phyloP scores from a whole-genome alignment of 2,329 filamentous ascomycete species.

The Aspergillus candidus region DNA sequence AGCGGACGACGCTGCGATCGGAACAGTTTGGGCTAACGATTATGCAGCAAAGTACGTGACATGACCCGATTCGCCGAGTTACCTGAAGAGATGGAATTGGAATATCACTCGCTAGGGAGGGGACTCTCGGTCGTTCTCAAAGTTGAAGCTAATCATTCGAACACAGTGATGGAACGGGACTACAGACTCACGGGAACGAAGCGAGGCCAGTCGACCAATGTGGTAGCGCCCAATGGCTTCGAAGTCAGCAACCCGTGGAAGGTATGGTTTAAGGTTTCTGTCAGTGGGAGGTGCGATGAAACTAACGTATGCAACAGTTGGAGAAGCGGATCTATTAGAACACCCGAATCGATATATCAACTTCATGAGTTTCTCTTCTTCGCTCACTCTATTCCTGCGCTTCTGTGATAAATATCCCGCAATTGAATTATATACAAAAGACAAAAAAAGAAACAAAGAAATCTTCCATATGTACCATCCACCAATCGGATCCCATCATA shows the following conservation, averaged over 20 bases:
- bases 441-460: too few species aligned
- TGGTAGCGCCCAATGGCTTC: conserved; percentile 55
- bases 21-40: conserved; percentile 35
- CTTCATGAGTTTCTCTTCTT: conserved; percentile 18
- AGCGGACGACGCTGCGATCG: conserved; percentile 6
- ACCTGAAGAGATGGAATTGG: conserved; percentile 2
- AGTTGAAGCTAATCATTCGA: conserved; percentile 18
- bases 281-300: conserved; percentile 3
- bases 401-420: conserved; percentile 15
- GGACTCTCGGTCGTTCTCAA: too few species aligned
- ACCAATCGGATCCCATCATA: background rate
- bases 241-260: conserved; percentile 64
- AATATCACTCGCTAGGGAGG: too few species aligned
- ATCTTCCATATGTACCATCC: conserved; percentile 18
- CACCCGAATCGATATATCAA: conserved; percentile 15
- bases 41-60: conserved; percentile 49
- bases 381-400: conserved; percentile 15
- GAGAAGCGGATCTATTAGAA: conserved; percentile 37
- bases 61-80: background rate
- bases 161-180: conserved; percentile 62
- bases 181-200: conserved; percentile 55
- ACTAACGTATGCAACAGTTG: conserved; percentile 27
- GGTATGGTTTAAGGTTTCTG: conserved; percentile 35
- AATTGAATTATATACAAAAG: conserved; percentile 10
- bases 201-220: conserved; percentile 57